phyloP scores from a whole-genome alignment of 2,329 filamentous ascomycete species.

The Claviceps purpurea region DNA sequence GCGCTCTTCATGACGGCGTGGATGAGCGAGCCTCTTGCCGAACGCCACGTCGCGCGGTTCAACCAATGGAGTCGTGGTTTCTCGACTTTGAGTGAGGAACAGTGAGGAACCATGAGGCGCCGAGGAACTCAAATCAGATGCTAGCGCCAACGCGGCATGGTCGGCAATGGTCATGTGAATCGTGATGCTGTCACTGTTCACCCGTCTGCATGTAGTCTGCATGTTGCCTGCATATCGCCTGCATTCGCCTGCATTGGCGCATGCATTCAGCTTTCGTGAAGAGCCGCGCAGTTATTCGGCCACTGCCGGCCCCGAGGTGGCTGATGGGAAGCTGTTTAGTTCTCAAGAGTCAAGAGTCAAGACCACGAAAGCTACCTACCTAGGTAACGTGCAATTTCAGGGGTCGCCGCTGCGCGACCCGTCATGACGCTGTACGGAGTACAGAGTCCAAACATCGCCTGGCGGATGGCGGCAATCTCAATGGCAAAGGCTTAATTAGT shows the following conservation, averaged over 20 bases:
- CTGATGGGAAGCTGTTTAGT: not conserved
- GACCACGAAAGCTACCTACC: not conserved
- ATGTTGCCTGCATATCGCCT: slow-evolving; percentile 3
- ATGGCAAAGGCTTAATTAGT: not conserved
- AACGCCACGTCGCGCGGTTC: slow-evolving; percentile 5
- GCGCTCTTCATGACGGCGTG: not conserved
- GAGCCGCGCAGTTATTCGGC: slow-evolving; percentile 5
- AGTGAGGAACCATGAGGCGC: not conserved
- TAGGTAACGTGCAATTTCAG: not conserved
- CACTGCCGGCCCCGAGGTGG: not conserved
- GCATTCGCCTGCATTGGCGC: no score
- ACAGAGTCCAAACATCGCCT: not conserved
- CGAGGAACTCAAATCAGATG: slow-evolving; percentile 9
- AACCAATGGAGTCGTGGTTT: slow-evolving; percentile 2
- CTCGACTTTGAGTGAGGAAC: not conserved
- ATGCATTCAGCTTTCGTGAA: not conserved
- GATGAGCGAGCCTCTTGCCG: not conserved
- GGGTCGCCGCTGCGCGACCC: not conserved
- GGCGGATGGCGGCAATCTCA: not conserved
- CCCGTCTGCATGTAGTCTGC: not conserved
- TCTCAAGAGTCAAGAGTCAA: not conserved
- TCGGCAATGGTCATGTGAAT: slow-evolving; percentile 7
- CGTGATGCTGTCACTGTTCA: not conserved
- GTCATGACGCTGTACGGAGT: not conserved
- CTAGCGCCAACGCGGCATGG: slow-evolving; percentile 17